Base-by-base conservation (phyloP, 768 basidiomycete genomes). In the Termitomyces sp. region DNA sequence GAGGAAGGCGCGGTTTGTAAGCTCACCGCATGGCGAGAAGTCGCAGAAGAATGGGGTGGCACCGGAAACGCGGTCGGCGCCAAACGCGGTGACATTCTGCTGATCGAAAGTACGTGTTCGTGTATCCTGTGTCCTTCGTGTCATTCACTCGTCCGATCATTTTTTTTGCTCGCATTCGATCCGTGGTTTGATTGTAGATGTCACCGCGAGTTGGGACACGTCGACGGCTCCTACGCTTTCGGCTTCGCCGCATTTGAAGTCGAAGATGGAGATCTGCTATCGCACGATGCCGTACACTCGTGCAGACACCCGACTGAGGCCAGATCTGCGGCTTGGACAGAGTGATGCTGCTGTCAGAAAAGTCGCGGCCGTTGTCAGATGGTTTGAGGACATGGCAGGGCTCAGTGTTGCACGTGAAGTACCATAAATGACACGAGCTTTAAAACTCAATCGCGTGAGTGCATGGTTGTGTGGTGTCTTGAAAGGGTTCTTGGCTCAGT, bases 301-400 rank as follows among this genome's bases (percentile, higher is more conserved):
- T 30, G 79, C 81, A 59, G 89, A 92, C 66, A 72, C 73, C 18
- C 75, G 75, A 6, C 71, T 88, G 6, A 79, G 88, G 6, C 90
- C 91, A 18, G 91, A 93, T 69, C 69, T 92, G 43, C 77, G 89
- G 35, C 74, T 93, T 3, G 88, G 84, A 1, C 73, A 75, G 58
- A 89, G 84, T 57, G 90, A 92, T 56, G 81, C 83, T 9, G 78
- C 77, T 8, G 86, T 92, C 14, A 77, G 82, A 56, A 86, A 79
- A 58, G 90, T 93, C 0, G 80, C 85, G 0, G 72, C 76, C 18
- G 75, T 90, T 32, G 88, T 84, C 2, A 64, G 66, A 6, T 92
- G 90, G 90, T 87, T 92, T 58, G 82, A 90, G 68, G 67, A 66
- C n/a, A 84, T 87, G 75, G 87, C 88, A 4, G 89, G 89, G 0